These are phyloP conservation scores for Pneumocystis sp. DNA, from an alignment of 1,139 yeast species.

Conservation along the genomic window DNA sequence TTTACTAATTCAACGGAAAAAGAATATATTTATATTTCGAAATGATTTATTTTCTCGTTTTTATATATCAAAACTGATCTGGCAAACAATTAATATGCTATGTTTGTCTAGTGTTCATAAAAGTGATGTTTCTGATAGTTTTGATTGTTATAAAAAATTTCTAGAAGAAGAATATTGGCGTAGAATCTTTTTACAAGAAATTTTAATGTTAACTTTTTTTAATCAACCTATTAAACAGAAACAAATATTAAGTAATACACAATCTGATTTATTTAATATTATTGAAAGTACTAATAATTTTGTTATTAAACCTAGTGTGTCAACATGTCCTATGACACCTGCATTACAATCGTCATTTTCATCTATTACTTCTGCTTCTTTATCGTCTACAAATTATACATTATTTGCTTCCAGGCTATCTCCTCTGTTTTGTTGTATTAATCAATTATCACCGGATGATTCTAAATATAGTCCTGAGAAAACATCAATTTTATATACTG, in stretches of 20 bases:
- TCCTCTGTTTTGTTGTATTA: background rate
- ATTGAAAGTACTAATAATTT: background rate
- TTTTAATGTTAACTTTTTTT: background rate
- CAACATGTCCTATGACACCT: background rate
- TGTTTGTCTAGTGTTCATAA: background rate
- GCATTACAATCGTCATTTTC: background rate
- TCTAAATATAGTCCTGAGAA: background rate
- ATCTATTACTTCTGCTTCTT: background rate
- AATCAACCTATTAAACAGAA: background rate
- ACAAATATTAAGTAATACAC: background rate
- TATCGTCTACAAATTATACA: background rate
- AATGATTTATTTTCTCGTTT: background rate
- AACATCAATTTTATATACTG: background rate
- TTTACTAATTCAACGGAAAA: background rate
- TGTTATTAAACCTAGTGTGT: background rate
- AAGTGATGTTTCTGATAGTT: background rate
- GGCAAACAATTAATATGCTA: background rate
- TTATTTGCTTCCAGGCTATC: background rate
- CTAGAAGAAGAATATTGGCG: background rate
- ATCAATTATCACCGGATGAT: background rate
- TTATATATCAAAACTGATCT: background rate
- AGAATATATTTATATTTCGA: background rate
- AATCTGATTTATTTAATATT: background rate
- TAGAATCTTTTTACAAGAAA: background rate
- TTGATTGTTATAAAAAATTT: background rate